These are phyloP conservation scores for Saprolegnia diclina DNA, from an alignment of 352 stramenopile genomes.

Conservation along the genomic window DNA sequence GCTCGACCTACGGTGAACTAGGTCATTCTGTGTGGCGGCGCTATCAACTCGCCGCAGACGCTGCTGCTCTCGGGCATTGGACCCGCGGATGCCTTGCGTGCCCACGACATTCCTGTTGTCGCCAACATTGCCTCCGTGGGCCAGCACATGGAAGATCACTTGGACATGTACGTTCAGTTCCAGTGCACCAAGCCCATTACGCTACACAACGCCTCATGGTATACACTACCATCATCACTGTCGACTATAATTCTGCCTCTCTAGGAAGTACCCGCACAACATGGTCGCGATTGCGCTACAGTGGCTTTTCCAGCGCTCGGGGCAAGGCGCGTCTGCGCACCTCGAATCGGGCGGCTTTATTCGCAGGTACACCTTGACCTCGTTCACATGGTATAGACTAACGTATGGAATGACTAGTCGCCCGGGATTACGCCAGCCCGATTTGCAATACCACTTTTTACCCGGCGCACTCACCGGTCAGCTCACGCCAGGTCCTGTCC, in stretches of 20 bases:
- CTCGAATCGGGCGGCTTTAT: constrained; percentile 86
- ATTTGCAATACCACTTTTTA: constrained; percentile 89
- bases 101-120: constrained; percentile 66
- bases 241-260: neutral
- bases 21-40: constrained; percentile 80
- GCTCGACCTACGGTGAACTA: neutral
- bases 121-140: constrained; percentile 74
- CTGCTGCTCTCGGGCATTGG: constrained; percentile 86
- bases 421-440: constrained; percentile 71
- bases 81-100: constrained; percentile 60
- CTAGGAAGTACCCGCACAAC: constrained; percentile 79
- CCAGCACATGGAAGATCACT: constrained; percentile 85
- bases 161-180: constrained; percentile 88
- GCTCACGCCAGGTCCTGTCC: constrained; percentile 47
- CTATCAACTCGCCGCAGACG: constrained; percentile 85
- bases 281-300: constrained; percentile 81
- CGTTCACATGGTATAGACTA: neutral
- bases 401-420: constrained; percentile 32
- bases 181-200: constrained; percentile 84
- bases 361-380: constrained; percentile 37
- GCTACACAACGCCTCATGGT: constrained; percentile 85
- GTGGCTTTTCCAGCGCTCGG: constrained; percentile 67
- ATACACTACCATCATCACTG: neutral
- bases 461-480: constrained; percentile 72
- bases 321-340: constrained; percentile 70